These are phyloP conservation scores for Acrodontium crateriforme DNA, from an alignment of 2,329 filamentous ascomycete species.

Conservation along the genomic window DNA sequence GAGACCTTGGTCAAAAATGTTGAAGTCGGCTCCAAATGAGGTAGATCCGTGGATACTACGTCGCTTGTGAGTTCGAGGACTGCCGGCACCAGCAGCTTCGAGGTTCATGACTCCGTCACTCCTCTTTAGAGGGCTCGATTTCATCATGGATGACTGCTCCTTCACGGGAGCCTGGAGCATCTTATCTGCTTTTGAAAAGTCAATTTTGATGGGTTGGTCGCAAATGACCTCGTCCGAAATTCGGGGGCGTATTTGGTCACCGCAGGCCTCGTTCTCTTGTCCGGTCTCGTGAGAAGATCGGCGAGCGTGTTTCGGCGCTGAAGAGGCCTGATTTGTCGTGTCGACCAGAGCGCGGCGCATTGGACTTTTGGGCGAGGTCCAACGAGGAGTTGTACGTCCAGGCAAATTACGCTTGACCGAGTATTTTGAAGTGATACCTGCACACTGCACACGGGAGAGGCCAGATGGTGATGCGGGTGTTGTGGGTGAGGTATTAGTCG, in stretches of 20 bases:
- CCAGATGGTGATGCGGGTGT: conserved; percentile 26
- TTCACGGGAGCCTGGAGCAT: conserved; percentile 28
- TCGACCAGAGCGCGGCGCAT: conserved; percentile 62
- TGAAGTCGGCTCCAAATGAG: conserved; percentile 50
- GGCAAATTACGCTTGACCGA: conserved; percentile 15
- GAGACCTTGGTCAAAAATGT: conserved; percentile 56
- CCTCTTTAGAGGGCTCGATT: conserved; percentile 77
- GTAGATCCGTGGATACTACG: conserved; percentile 69
- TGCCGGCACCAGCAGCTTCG: conserved; percentile 64
- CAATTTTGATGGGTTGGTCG: conserved; percentile 34
- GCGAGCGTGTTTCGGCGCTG: conserved; percentile 37
- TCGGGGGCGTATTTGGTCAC: conserved; percentile 11
- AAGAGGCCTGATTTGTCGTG: conserved; percentile 58
- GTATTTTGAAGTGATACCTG: too few relatives aligned
- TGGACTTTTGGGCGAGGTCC: conserved; percentile 68
- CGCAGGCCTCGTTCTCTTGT: conserved; percentile 22
- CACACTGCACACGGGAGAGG: conserved; percentile 30
- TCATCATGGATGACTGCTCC: conserved; percentile 38
- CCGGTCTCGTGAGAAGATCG: conserved; percentile 35
- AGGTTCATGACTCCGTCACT: conserved; percentile 82
- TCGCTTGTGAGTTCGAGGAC: conserved; percentile 70
- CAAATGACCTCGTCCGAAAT: conserved; percentile 14
- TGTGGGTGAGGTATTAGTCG: conserved; percentile 25
- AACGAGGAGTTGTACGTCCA: conserved; percentile 39
- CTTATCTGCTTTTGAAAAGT: conserved; percentile 35